Conservation (phyloP, 2,329 filamentous ascomycete genomes). For the Canariomyces notabilis region DNA sequence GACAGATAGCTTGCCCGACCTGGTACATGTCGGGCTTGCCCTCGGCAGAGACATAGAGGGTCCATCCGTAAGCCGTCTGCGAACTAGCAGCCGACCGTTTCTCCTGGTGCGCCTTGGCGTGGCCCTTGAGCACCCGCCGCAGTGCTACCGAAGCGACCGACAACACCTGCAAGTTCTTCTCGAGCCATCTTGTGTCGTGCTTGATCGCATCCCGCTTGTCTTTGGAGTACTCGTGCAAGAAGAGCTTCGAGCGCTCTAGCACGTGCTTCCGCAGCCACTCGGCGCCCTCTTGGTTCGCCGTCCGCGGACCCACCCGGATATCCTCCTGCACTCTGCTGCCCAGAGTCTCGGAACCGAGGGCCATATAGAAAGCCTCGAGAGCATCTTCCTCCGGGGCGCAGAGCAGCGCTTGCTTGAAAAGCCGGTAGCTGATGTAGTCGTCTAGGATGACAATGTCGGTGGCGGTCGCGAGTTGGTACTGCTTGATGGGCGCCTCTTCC, state of each 20-base stretch:
- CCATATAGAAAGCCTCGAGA: constrained; percentile 78
- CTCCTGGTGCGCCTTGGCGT: constrained; percentile 64
- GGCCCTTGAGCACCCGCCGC: constrained; percentile 68
- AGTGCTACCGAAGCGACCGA: constrained; percentile 75
- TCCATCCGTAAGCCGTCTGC: constrained; percentile 49
- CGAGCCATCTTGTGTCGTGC: constrained; percentile 85
- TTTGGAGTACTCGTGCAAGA: constrained; percentile 70
- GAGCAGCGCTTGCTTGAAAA: constrained; percentile 80
- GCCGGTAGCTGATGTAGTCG: constrained; percentile 81
- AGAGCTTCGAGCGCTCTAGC: constrained; percentile 81
- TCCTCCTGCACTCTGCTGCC: constrained; percentile 75
- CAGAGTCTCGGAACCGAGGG: constrained; percentile 72
- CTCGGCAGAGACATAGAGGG: constrained; percentile 70
- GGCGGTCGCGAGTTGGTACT: constrained; percentile 72
- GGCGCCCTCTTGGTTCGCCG: constrained; percentile 63
- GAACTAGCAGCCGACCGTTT: constrained; percentile 68
- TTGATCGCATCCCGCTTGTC: constrained; percentile 73
- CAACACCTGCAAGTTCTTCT: constrained; percentile 74
- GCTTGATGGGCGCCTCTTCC: constrained; percentile 60
- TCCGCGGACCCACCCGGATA: constrained; percentile 62
- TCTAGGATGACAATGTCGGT: constrained; percentile 73
- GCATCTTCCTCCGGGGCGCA: constrained; percentile 86
- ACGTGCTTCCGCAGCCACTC: constrained; percentile 72
- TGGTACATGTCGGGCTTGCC: constrained; percentile 79
- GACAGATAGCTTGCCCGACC: constrained; percentile 80